A percentile compares a stretch with the other conserved stretches of the same genome.
phyloP scores from a whole-genome alignment of 805 yeast species.

The Sungouiella thailandica region DNA sequence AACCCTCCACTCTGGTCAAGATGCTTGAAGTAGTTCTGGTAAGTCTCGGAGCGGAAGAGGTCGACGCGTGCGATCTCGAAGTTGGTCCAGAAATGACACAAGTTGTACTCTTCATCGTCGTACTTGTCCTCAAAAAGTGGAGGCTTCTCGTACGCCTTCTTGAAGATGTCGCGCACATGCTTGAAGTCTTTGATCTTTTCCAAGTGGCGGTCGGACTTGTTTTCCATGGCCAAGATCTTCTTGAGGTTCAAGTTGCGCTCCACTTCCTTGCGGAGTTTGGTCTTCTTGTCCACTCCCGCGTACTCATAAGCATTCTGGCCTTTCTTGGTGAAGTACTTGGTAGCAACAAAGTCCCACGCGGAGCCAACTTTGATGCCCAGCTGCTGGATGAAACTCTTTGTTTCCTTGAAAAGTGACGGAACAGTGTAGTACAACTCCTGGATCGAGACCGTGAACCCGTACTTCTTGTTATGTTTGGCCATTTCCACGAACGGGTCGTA shows the following conservation, averaged over 20 bases:
- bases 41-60: conserved; percentile 60
- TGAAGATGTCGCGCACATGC: conserved; percentile 34
- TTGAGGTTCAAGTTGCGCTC: conserved; percentile 25
- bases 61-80: conserved; percentile 87
- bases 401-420: conserved; percentile 73
- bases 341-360: conserved; percentile 65
- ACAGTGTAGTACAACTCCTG: conserved; percentile 77
- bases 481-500: conserved; percentile 88
- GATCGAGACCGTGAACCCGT: conserved; percentile 80
- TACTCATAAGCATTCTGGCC: conserved; percentile 22
- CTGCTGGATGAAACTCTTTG: conserved; percentile 56
- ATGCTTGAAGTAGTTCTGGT: conserved; percentile 61
- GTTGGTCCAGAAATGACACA: conserved; percentile 91
- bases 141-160: conserved; percentile 27
- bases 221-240: conserved; percentile 15
- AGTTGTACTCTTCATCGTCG: conserved; percentile 63
- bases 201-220: conserved; percentile 21
- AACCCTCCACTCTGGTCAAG: conserved; percentile 78
- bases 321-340: conserved; percentile 19
- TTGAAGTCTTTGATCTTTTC: conserved; percentile 11
- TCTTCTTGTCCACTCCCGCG: conserved; percentile 14
- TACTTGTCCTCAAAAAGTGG: conserved; percentile 48
- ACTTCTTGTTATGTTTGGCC: conserved; percentile 62
- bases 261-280: conserved; percentile 22
- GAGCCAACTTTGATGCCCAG: conserved; percentile 47